Evolutionary conservation across 345 rosid species (phyloP).

Genomic region (Salix arbutifolia): DNA sequence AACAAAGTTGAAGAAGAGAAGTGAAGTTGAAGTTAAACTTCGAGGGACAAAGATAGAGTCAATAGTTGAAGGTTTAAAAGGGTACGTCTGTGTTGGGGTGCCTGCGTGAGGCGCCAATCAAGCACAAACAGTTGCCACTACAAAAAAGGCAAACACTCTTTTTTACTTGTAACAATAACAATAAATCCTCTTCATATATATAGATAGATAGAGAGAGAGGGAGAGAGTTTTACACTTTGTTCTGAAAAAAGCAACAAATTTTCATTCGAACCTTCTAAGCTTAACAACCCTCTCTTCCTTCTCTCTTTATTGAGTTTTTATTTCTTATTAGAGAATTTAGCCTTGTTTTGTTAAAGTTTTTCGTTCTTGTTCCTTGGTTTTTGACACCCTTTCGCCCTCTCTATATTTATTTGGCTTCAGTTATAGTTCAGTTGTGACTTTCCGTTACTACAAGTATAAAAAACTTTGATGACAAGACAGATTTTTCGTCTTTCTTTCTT

Average conservation of each 20-base stretch:
- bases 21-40: neutral
- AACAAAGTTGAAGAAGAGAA: neutral
- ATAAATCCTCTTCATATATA: neutral
- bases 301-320: neutral
- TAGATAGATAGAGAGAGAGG: neutral
- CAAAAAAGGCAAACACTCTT: neutral
- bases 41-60: neutral
- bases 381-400: neutral
- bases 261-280: neutral
- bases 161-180: neutral
- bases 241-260: neutral
- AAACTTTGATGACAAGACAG: neutral
- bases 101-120: neutral
- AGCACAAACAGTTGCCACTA: neutral
- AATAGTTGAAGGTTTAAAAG: neutral
- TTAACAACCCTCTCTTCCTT: neutral
- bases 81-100: neutral
- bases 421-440: neutral
- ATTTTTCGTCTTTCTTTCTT: neutral
- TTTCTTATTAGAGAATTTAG: neutral
- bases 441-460: neutral
- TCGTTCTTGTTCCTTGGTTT: neutral
- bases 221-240: neutral
- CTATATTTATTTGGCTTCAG: neutral
- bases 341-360: neutral